Base-by-base conservation (phyloP, 441 rosid genomes). In the Populus hybrid region DNA sequence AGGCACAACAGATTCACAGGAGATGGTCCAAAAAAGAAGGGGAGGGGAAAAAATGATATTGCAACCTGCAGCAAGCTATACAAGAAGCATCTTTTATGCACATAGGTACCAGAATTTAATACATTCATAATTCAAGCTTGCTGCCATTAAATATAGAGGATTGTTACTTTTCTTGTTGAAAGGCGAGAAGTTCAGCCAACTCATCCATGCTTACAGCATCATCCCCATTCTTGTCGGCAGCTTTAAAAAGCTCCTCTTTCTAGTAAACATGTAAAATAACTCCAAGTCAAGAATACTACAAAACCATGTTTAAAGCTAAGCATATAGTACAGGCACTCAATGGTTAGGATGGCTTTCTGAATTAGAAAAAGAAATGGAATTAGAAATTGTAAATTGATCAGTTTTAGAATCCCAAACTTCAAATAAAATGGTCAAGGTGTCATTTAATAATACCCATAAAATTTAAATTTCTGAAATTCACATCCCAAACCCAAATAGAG, bases 171-270 rank as follows among this genome's bases (percentile, higher is more conserved):
- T 24, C 24, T 24, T 24, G 24, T 24, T 24, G 24, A 24, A 24
- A 24, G 24, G 24, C 24, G 1, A 24, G 24, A 24, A 24, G 24
- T 24, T 24, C 24, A 24, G 24, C 24, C 24, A 24, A 24, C 24
- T 24, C 24, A 24, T 24, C 24, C 24, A 24, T 24, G 24, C 24
- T 24, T 24, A 24, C 24, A 24, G 24, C 24, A 24, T 24, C 24
- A 24, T 24, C 24, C 24, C 24, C 24, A 24, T 24, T 24, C 24
- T 24, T 24, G 24, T 24, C 24, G 24, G 24, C 24, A 24, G 24
- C 24, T 24, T 24, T 90, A 78, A 95, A 95, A 71, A 95, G 88
- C 81, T 87, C 97, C 86, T 93, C 92, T 89, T 91, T 95, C 99
- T 95, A 86, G 84, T 21, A 65, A 86, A 78, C 71, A 89, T 73